Percentiles rank a stretch among this genome's conserved stretches.
Evolutionary conservation across 1,139 yeast genomes (phyloP).

Genomic region (Suhomyces kunorum): DNA sequence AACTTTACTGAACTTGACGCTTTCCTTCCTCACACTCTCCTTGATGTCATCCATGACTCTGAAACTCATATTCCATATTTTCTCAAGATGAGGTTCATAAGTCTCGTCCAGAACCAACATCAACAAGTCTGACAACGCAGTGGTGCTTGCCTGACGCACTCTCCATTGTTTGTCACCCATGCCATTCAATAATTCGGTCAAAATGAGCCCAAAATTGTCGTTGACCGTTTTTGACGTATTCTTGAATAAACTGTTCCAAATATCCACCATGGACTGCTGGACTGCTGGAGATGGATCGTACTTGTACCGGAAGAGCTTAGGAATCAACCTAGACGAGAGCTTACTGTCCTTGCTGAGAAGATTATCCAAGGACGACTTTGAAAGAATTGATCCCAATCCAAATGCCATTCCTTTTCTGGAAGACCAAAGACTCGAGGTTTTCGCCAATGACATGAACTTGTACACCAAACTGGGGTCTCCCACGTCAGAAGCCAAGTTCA

Average conservation of each 20-base stretch:
- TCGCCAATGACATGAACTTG: conserved; percentile 90
- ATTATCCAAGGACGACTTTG: conserved; percentile 72
- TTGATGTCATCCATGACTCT: conserved; percentile 92
- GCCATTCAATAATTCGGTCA: conserved; percentile 63
- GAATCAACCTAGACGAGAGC: conserved; percentile 64
- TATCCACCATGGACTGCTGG: conserved; percentile 79
- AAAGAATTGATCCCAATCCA: conserved; percentile 83
- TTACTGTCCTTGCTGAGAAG: conserved; percentile 55
- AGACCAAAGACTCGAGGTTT: conserved; percentile 87
- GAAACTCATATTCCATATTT: conserved; percentile 86
- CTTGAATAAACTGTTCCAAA: conserved; percentile 74
- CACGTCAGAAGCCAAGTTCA: conserved; percentile 85
- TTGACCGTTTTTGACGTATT: conserved; percentile 60
- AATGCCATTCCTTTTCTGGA: conserved; percentile 93
- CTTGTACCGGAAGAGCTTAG: conserved; percentile 79
- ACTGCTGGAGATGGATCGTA: conserved; percentile 83
- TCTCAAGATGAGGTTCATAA: conserved; percentile 58
- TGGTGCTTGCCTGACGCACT: conserved; percentile 83
- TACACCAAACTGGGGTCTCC: conserved; percentile 95
- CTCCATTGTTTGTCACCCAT: conserved; percentile 93
- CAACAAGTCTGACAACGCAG: conserved; percentile 71
- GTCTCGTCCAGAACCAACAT: conserved; percentile 57
- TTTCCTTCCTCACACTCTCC: conserved; percentile 88
- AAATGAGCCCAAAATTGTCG: conserved; percentile 56
- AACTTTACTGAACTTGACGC: conserved; percentile 64